Base-by-base conservation (phyloP, 2,329 filamentous ascomycete genomes). In the Alternaria sp. region DNA sequence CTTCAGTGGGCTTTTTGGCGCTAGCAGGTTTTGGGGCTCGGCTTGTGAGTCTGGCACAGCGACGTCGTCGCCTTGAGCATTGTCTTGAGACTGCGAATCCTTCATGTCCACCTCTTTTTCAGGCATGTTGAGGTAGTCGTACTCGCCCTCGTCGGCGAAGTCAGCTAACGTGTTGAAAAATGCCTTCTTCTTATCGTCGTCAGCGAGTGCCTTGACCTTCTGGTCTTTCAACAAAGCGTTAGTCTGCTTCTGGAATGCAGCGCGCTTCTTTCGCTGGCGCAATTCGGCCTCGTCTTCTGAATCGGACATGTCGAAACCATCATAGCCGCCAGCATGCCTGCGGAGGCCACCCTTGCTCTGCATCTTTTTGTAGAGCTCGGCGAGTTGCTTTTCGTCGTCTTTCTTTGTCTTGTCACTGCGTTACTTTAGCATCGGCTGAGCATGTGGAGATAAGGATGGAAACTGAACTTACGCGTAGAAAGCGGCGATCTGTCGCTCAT, bases 111-210 rank as follows among this genome's bases (percentile, higher is more conserved):
- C 46, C 39, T 61, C 61, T 44, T 63, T 55, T 17, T 80, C 77
- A 36, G 66, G 71, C 66, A 86, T 82, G 42, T 88, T 85, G 8
- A 92, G 79, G 69, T 96, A 90, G 65, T 93, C 90, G 77, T 90
- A 85, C 54, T 95, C 89, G 44, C 91, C 90, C 59, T 84, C 83
- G 23, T 84, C 82, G 57, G 89, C 90, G 49, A 86, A 86, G 72
- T 97, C 93, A 70, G 97, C 93, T 51, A 99, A 91, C 6, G 92
- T 92, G 64, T 88, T 88, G 67, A 99, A 84, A 80, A 99, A 99
- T 0, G 95, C 95, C 61, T 90, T 85, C 74, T 93, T 94, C 73
- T 94, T 93, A 2, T 91, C 91, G 69, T 96, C 93, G 73, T 92
- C 88, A 33, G 92, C 93, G 62, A 98, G 92, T 77, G 94, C 93